A percentile compares a stretch with the other conserved stretches of the same genome.
Evolutionary conservation across 768 basidiomycete species (phyloP).

Genomic region (Tricholomella constricta): DNA sequence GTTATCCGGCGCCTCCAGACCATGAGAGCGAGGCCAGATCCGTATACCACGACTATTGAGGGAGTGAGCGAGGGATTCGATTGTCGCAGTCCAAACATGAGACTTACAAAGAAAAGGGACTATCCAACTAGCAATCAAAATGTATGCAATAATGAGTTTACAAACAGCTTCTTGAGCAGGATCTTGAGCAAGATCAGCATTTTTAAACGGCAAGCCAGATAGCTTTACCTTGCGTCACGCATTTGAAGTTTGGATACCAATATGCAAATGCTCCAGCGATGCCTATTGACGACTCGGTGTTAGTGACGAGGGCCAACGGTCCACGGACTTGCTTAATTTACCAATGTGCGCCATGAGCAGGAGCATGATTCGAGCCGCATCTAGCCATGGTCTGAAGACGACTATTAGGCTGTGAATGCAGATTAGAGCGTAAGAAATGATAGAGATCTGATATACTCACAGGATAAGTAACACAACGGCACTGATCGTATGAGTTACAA

Average conservation of each 20-base stretch:
- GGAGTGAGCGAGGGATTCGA: not conserved
- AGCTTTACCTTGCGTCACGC: slow-evolving; percentile 43
- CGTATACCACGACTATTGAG: slow-evolving; percentile 9
- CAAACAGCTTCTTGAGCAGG: slow-evolving; percentile 46
- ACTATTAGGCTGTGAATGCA: slow-evolving; percentile 40
- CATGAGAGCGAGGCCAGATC: slow-evolving; percentile 17
- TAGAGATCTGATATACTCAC: slow-evolving; percentile 28
- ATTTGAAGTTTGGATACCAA: slow-evolving; percentile 45
- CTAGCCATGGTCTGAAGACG: slow-evolving; percentile 54
- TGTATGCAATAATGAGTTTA: slow-evolving; percentile 47
- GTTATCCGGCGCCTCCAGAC: slow-evolving; percentile 8
- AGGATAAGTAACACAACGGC: slow-evolving; percentile 43
- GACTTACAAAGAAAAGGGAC: slow-evolving; percentile 51
- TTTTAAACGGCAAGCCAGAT: not conserved
- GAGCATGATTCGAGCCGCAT: slow-evolving; percentile 50
- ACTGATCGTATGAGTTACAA: slow-evolving; percentile 41
- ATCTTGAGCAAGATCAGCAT: slow-evolving; percentile 24
- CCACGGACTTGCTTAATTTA: slow-evolving; percentile 22
- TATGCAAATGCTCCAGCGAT: slow-evolving; percentile 43
- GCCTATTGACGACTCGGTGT: slow-evolving; percentile 29
- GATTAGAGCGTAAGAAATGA: slow-evolving; percentile 8
- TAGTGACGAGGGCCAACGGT: not conserved
- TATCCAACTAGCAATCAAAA: slow-evolving; percentile 55
- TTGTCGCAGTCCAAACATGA: not conserved
- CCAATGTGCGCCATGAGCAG: slow-evolving; percentile 49